phyloP scores from a whole-genome alignment of 345 rosid genomes.

The Syzygium jambos region DNA sequence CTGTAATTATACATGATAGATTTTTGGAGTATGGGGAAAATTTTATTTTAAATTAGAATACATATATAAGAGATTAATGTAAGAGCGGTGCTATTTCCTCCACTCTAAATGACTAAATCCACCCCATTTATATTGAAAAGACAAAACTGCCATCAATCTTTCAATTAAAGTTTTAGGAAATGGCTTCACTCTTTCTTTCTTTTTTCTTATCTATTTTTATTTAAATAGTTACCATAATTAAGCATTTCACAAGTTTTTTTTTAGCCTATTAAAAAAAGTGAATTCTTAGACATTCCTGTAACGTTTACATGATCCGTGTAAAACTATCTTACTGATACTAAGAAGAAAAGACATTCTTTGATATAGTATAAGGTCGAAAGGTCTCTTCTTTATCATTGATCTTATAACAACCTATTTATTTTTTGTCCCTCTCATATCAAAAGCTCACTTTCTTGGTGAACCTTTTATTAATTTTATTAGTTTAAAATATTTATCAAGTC shows the following conservation, averaged over 20 bases:
- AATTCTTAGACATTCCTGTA: not conserved
- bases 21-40: not conserved
- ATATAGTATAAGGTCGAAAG: not conserved
- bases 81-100: not conserved
- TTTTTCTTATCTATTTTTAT: no score
- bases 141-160: not conserved
- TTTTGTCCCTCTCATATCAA: not conserved
- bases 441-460: not conserved
- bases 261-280: not conserved
- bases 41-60: not conserved
- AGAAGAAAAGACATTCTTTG: not conserved
- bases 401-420: no score
- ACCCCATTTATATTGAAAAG: not conserved
- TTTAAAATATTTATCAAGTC: not conserved
- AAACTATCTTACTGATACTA: no score
- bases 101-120: not conserved
- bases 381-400: not conserved
- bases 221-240: rapidly evolving
- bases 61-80: not conserved
- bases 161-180: not conserved
- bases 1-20: not conserved
- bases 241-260: not conserved
- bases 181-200: no score
- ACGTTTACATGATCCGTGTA: rapidly evolving
- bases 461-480: no score